A percentile compares a stretch with the other conserved stretches of the same genome.
Conservation (phyloP, 306 rosid genomes). For the Fragaria ananassa region DNA sequence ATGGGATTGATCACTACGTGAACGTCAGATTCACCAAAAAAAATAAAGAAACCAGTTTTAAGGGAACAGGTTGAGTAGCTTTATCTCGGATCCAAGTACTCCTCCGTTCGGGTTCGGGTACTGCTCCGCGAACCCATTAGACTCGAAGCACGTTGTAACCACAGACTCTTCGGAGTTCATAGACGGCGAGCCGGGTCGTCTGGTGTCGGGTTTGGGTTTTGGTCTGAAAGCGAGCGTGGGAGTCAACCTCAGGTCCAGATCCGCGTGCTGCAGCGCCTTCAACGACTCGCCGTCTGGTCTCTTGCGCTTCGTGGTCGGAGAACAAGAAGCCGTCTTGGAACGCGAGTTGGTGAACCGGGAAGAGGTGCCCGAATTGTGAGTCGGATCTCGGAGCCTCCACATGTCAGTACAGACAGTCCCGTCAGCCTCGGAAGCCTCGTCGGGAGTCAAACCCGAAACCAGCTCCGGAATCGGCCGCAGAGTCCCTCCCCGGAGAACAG, state of each 20-base stretch:
- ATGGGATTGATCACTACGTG: slow-evolving; percentile 17
- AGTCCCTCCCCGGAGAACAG: slow-evolving; percentile 73
- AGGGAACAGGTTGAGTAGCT: slow-evolving; percentile 65
- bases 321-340: slow-evolving; percentile 39
- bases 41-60: neutral
- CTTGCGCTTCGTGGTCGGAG: slow-evolving; percentile 44
- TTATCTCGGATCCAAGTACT: slow-evolving; percentile 37
- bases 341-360: slow-evolving; percentile 42
- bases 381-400: slow-evolving; percentile 50
- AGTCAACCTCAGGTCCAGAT: slow-evolving; percentile 72
- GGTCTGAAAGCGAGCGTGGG: slow-evolving; percentile 43
- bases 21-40: slow-evolving; percentile 39
- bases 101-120: neutral
- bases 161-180: slow-evolving; percentile 90
- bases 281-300: slow-evolving; percentile 42
- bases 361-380: slow-evolving; percentile 20
- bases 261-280: slow-evolving; percentile 32
- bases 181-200: slow-evolving; percentile 71
- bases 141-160: slow-evolving; percentile 65
- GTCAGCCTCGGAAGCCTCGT: slow-evolving; percentile 64
- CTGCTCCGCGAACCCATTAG: slow-evolving; percentile 38
- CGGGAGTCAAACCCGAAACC: slow-evolving; percentile 26
- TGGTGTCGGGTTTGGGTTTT: slow-evolving; percentile 36
- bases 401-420: slow-evolving; percentile 45
- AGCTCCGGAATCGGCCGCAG: slow-evolving; percentile 63